Conservation (phyloP, 192 early-diverging fungal species). For the Chytriomyces confervae region DNA sequence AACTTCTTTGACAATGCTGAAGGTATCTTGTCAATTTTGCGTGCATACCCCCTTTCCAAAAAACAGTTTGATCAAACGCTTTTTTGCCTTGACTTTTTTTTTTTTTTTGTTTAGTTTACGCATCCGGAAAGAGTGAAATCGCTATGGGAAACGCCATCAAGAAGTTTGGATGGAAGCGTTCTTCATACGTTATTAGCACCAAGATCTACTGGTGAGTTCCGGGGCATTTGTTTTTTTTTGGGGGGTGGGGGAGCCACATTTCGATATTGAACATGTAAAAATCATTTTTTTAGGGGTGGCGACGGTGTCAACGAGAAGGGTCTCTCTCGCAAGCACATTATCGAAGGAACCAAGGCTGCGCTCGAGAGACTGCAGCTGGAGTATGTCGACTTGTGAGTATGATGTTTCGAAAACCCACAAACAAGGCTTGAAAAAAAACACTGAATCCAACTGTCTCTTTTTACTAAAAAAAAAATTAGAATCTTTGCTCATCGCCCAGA, state of each 20-base stretch:
- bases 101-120: conserved; percentile 21
- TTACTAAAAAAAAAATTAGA: conserved; percentile 54
- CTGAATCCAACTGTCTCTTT: neutral
- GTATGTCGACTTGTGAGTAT: conserved; percentile 55
- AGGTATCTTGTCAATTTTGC: neutral
- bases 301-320: conserved; percentile 80
- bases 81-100: conserved; percentile 17
- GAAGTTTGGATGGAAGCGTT: conserved; percentile 74
- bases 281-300: conserved; percentile 60
- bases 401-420: neutral
- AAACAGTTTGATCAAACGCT: neutral
- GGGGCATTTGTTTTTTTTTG: neutral
- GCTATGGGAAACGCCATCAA: conserved; percentile 81
- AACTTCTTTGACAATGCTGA: conserved; percentile 74
- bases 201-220: conserved; percentile 61
- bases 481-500: conserved; percentile 83
- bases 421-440: neutral
- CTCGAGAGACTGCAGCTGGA: conserved; percentile 72
- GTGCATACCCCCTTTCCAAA: neutral
- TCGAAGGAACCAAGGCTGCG: conserved; percentile 77
- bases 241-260: neutral
- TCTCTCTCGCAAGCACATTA: conserved; percentile 81
- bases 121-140: conserved; percentile 71
- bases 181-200: conserved; percentile 77
- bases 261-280: too few relatives aligned